Percentiles rank a stretch among this genome's conserved stretches.
These are phyloP conservation scores for Gossypium aridum DNA, from an alignment of 441 rosid genomes.

Conservation along the genomic window DNA sequence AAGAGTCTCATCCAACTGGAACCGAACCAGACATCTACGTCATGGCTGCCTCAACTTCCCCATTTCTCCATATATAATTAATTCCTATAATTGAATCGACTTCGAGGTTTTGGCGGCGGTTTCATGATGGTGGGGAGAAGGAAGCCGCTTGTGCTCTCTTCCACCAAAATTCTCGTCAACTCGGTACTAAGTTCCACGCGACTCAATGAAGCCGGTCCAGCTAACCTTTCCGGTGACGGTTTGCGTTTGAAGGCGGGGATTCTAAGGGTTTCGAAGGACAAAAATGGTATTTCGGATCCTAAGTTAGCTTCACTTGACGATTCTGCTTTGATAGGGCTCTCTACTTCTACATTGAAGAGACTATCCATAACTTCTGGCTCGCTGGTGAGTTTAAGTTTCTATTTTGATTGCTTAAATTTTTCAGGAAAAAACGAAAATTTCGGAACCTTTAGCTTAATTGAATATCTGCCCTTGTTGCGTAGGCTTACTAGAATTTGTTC, in stretches of 20 bases:
- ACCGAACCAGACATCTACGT: neutral
- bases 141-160: conserved; percentile 71
- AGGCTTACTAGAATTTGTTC: neutral
- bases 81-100: neutral
- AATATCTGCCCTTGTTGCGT: neutral
- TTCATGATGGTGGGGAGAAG: conserved; percentile 59
- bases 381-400: conserved; percentile 35
- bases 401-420: neutral
- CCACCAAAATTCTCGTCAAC: conserved; percentile 60
- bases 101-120: conserved; percentile 10
- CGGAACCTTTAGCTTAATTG: neutral
- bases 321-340: conserved; percentile 61
- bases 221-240: conserved; percentile 3
- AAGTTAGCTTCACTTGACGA: conserved; percentile 47
- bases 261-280: conserved; percentile 42
- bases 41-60: neutral
- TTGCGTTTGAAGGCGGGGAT: conserved; percentile 55
- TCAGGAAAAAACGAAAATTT: neutral
- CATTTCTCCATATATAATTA: neutral
- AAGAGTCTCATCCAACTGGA: neutral
- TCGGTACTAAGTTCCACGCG: conserved; percentile 42
- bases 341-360: conserved; percentile 58
- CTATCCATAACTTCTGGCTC: conserved; percentile 69
- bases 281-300: conserved; percentile 21
- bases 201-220: conserved; percentile 7